These are phyloP conservation scores for Cyberlindnera amylophila DNA, from an alignment of 805 yeast genomes.

Conservation along the genomic window DNA sequence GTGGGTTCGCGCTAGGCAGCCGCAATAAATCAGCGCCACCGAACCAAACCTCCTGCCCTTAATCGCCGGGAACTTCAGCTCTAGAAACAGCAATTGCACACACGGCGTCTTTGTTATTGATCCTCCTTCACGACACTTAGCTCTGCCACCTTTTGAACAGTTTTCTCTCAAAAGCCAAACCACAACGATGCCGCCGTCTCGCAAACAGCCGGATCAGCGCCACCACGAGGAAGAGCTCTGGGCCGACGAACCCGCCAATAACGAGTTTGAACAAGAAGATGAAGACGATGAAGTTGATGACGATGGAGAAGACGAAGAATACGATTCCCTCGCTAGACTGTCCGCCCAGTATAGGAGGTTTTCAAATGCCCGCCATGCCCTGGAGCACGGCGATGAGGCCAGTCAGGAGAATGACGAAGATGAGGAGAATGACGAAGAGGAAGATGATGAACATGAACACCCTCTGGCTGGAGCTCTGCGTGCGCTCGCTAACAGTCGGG, in stretches of 20 bases:
- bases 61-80: too few species aligned
- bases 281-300: background rate
- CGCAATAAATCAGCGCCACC: too few species aligned
- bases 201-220: background rate
- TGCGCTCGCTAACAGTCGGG: constrained; percentile 22
- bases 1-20: too few species aligned
- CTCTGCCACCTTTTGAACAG: too few species aligned
- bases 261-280: constrained; percentile 26
- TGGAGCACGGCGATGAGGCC: constrained; percentile 12
- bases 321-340: constrained; percentile 33
- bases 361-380: constrained; percentile 25
- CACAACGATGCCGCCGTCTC: constrained; percentile 1
- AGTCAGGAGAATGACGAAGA: constrained; percentile 27
- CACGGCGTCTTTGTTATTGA: too few species aligned
- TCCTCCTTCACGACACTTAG: too few species aligned
- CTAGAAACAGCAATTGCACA: too few species aligned
- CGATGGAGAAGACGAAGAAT: constrained; percentile 28
- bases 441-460: constrained; percentile 22
- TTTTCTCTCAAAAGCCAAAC: background rate
- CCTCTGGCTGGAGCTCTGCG: constrained; percentile 28
- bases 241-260: constrained; percentile 12
- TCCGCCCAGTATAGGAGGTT: constrained; percentile 37
- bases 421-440: constrained; percentile 23
- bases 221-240: constrained; percentile 3
- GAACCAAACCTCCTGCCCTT: too few species aligned